phyloP scores from a whole-genome alignment of 1,284 basidiomycete genomes.

The Tilletia walkeri region DNA sequence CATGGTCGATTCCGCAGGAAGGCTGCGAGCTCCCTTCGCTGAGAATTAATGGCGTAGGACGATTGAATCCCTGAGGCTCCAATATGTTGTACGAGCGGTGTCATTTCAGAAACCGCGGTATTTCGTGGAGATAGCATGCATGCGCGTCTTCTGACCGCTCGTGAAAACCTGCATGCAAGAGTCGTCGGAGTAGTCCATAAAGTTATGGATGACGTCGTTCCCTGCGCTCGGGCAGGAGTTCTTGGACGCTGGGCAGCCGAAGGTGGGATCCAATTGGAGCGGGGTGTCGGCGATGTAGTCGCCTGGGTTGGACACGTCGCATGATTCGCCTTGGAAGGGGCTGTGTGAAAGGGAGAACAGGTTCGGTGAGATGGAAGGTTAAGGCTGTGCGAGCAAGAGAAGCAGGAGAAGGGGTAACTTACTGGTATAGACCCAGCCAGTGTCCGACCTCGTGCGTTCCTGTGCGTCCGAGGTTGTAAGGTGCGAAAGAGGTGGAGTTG shows the following conservation, averaged over 20 bases:
- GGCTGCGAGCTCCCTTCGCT: too few relatives aligned
- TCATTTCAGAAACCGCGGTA: not conserved
- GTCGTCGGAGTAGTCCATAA: slow-evolving; percentile 36
- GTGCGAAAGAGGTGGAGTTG: slow-evolving; percentile 58
- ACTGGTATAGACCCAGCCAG: slow-evolving; percentile 62
- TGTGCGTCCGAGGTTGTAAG: slow-evolving; percentile 63
- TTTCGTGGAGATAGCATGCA: slow-evolving; percentile 19
- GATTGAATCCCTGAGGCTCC: too few relatives aligned
- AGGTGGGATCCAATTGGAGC: slow-evolving; percentile 29
- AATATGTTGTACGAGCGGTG: not conserved
- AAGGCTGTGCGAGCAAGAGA: slow-evolving; percentile 56
- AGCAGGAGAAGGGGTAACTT: not conserved
- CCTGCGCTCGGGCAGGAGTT: slow-evolving; percentile 32
- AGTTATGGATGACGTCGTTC: slow-evolving; percentile 34
- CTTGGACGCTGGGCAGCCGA: slow-evolving; percentile 30
- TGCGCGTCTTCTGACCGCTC: slow-evolving; percentile 33
- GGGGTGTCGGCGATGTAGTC: slow-evolving; percentile 64
- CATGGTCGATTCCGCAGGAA: too few relatives aligned
- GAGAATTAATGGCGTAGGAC: too few relatives aligned
- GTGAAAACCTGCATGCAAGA: slow-evolving; percentile 35
- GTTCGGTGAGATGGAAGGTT: too few relatives aligned
- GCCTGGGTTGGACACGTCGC: slow-evolving; percentile 54
- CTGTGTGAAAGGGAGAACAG: not conserved
- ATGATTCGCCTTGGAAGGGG: slow-evolving; percentile 65
- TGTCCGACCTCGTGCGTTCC: slow-evolving; percentile 62